Conservation (phyloP, 73 alveolate genomes). For the Tetrahymena elliotti region DNA sequence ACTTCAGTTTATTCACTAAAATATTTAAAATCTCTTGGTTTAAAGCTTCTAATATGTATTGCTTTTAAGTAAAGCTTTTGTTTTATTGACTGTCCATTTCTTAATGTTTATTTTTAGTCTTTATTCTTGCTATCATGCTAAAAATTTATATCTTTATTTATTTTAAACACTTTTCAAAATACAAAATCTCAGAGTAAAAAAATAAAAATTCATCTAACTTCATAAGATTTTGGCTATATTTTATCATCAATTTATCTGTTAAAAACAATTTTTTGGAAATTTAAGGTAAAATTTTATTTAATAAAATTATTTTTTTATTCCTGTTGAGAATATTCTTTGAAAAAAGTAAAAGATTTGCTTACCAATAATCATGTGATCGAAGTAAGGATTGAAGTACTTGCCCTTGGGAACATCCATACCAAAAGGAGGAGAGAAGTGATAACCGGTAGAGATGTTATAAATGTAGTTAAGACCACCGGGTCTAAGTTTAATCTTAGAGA, state of each 20-base stretch:
- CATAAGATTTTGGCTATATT: background rate
- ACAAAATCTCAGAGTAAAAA: background rate
- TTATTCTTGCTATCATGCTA: background rate
- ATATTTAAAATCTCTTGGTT: no score
- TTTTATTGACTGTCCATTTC: background rate
- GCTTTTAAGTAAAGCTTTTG: background rate
- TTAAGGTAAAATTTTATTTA: no score
- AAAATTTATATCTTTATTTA: no score
- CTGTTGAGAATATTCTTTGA: background rate
- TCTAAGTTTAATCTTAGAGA: constrained; percentile 68
- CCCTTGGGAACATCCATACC: constrained; percentile 94
- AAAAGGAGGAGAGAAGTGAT: constrained; percentile 81
- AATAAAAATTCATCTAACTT: no score
- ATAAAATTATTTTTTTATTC: background rate
- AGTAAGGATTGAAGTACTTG: constrained; percentile 84
- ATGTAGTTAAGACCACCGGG: constrained; percentile 85
- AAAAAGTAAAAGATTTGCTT: background rate
- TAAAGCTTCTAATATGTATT: background rate
- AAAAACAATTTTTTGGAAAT: no score
- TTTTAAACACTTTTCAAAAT: no score
- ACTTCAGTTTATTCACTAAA: background rate
- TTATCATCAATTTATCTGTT: background rate
- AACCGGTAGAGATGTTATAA: constrained; percentile 87
- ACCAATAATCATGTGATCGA: constrained; percentile 87
- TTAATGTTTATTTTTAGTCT: no score